Evolutionary conservation across 257 asterid genomes (phyloP).

Genomic region (Coffea canephora): DNA sequence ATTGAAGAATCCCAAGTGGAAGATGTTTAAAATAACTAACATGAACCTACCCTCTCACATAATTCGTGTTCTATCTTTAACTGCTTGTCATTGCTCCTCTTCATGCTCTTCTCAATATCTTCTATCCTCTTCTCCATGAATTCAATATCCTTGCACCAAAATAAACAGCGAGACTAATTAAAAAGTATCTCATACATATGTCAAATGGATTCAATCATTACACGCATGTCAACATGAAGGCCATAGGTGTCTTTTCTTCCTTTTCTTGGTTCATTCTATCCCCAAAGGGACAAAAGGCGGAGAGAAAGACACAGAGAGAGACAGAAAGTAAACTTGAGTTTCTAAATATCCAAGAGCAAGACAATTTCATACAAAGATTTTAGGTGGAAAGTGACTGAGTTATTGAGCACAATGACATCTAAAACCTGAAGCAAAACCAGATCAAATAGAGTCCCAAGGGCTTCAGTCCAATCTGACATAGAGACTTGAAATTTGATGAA

Average conservation of each 20-base stretch:
- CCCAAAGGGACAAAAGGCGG: not conserved
- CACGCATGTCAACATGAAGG: not conserved
- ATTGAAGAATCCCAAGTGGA: not conserved
- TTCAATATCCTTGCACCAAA: slow-evolving; percentile 70
- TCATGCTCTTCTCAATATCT: slow-evolving; percentile 98
- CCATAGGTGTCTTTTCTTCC: not conserved
- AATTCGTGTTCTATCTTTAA: slow-evolving; percentile 88
- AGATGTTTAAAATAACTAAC: not conserved
- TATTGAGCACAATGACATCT: not conserved
- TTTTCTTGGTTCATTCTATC: not conserved
- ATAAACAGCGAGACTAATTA: slow-evolving; percentile 16
- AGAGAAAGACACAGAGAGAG: not conserved
- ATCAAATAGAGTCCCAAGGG: not conserved
- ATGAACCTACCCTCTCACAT: slow-evolving; percentile 60
- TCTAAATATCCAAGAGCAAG: not conserved
- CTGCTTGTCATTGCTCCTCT: slow-evolving; percentile 98
- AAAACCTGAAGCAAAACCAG: not conserved
- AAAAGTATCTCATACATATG: slow-evolving; percentile 9
- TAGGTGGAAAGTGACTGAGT: not conserved
- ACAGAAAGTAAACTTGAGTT: not conserved
- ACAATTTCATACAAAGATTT: not conserved
- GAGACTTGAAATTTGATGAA: not conserved
- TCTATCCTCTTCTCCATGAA: slow-evolving; percentile 84
- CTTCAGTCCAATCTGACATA: not conserved
- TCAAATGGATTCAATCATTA: not conserved